Evolutionary conservation across 1,139 yeast genomes (phyloP).

Genomic region (Trichomonascaceae sp.): DNA sequence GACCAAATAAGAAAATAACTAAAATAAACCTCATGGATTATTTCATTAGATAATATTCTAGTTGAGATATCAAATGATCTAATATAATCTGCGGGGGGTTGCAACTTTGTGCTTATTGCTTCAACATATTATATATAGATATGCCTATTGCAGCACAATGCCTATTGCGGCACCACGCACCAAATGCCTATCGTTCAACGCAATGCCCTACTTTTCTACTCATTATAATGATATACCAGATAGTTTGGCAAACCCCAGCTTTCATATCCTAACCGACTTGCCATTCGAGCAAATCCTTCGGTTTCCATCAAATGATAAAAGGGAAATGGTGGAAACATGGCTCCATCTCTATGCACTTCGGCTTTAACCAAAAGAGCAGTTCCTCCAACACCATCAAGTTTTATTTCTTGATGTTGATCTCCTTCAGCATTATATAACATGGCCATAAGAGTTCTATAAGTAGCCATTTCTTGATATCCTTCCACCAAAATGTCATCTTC

Average conservation of each 20-base stretch:
- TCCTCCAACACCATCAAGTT: constrained; percentile 92
- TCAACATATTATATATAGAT: too few species aligned
- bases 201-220: constrained; percentile 13
- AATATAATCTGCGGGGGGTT: too few species aligned
- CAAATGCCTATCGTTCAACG: not conserved
- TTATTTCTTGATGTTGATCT: constrained; percentile 52
- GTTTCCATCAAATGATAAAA: constrained; percentile 95
- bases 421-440: constrained; percentile 66
- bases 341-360: constrained; percentile 97
- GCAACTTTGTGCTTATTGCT: too few species aligned
- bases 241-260: constrained; percentile 92
- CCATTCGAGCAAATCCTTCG: constrained; percentile 98
- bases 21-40: not conserved
- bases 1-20: not conserved
- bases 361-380: constrained; percentile 94
- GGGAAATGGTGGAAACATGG: constrained; percentile 98
- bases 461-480: constrained; percentile 84
- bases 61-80: not conserved
- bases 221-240: constrained; percentile 63
- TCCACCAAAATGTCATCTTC: constrained; percentile 92
- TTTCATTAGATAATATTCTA: not conserved
- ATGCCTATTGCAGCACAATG: too few species aligned
- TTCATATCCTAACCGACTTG: constrained; percentile 84
- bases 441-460: constrained; percentile 95
- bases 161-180: too few species aligned